These are phyloP conservation scores for Oryza glaberrima DNA, from an alignment of 176 grass and related monocot species.

Conservation along the genomic window DNA sequence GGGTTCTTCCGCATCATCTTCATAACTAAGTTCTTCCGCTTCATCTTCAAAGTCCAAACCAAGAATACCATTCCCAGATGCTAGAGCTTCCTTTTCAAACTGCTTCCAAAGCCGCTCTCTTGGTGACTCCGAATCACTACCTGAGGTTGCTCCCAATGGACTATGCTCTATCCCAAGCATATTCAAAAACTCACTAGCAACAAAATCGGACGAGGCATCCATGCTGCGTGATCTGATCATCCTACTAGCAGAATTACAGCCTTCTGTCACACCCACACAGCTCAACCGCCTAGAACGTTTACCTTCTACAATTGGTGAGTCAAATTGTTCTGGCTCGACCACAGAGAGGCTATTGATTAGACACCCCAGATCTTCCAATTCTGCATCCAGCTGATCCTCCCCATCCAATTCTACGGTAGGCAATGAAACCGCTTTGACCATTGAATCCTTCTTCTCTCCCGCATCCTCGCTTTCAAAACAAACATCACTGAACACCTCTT, in stretches of 20 bases:
- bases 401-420: neutral
- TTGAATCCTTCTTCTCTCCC: slow-evolving; percentile 14
- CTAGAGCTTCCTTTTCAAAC: slow-evolving; percentile 88
- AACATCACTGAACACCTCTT: slow-evolving; percentile 23
- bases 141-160: slow-evolving; percentile 64
- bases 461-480: slow-evolving; percentile 23
- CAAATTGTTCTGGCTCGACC: slow-evolving; percentile 55
- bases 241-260: slow-evolving; percentile 48
- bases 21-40: slow-evolving; percentile 42
- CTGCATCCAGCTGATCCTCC: slow-evolving; percentile 45
- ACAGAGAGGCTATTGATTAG: slow-evolving; percentile 59
- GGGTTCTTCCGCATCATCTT: slow-evolving; percentile 48
- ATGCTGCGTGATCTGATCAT: slow-evolving; percentile 69
- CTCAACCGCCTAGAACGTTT: slow-evolving; percentile 50
- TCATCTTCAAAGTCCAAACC: slow-evolving; percentile 58
- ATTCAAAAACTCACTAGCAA: slow-evolving; percentile 85
- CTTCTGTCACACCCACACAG: slow-evolving; percentile 45
- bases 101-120: slow-evolving; percentile 87
- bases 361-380: slow-evolving; percentile 55
- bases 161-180: slow-evolving; percentile 83
- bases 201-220: slow-evolving; percentile 67
- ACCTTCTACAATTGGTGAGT: slow-evolving; percentile 52
- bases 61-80: slow-evolving; percentile 64
- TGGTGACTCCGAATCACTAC: slow-evolving; percentile 75
- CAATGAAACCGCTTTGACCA: neutral